Evolutionary conservation across 192 early-diverging fungal species (phyloP).

Genomic region (Backusella psychrophila): DNA sequence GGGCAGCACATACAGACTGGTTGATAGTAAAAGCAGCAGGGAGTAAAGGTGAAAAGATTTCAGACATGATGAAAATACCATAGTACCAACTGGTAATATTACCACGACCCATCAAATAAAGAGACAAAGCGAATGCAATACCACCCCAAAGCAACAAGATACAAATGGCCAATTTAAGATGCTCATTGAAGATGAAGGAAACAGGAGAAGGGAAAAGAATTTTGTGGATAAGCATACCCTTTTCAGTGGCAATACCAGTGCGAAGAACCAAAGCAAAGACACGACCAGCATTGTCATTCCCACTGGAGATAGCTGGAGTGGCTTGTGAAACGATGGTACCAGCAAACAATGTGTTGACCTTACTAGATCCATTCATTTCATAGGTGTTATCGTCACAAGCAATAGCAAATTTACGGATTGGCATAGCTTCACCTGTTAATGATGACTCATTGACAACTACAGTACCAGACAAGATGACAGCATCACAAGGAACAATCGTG

Average conservation of each 20-base stretch:
- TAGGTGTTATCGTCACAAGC: constrained; percentile 49
- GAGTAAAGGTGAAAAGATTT: constrained; percentile 66
- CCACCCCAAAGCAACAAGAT: constrained; percentile 68
- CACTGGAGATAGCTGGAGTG: constrained; percentile 16
- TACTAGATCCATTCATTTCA: constrained; percentile 39
- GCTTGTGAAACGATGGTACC: constrained; percentile 69
- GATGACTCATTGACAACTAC: constrained; percentile 73
- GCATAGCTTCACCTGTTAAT: constrained; percentile 79
- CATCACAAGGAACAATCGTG: constrained; percentile 63
- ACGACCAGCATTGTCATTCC: not conserved
- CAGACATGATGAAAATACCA: constrained; percentile 69
- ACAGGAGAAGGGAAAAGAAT: constrained; percentile 70
- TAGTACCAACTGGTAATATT: constrained; percentile 73
- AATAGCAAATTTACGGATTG: constrained; percentile 73
- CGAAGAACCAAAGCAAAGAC: constrained; percentile 60
- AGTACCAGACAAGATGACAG: constrained; percentile 64
- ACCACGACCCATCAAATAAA: constrained; percentile 59
- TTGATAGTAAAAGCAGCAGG: constrained; percentile 75
- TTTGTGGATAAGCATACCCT: constrained; percentile 71
- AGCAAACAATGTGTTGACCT: constrained; percentile 63
- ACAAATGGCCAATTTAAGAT: constrained; percentile 67
- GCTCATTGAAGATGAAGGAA: constrained; percentile 79
- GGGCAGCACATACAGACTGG: constrained; percentile 65
- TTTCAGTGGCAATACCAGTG: constrained; percentile 66
- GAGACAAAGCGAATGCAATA: constrained; percentile 50